Conservation (phyloP, 1,139 yeast genomes). For the Nakaseomyces nivariensis region DNA sequence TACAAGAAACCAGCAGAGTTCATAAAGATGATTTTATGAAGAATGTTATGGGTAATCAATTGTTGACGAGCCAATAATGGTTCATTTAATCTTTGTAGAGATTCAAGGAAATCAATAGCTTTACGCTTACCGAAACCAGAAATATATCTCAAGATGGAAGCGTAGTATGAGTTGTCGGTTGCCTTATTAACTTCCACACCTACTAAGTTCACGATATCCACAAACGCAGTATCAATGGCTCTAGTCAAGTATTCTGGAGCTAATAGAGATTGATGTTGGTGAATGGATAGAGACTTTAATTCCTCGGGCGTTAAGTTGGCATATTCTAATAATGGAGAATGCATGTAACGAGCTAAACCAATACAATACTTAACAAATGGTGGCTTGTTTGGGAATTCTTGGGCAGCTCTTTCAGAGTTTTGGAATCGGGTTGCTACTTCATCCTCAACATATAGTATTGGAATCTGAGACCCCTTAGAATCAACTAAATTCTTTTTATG, state of each 20-base stretch:
- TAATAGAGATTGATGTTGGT: constrained; percentile 64
- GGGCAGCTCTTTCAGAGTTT: constrained; percentile 62
- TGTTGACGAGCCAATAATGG: constrained; percentile 62
- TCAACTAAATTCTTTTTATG: constrained; percentile 48
- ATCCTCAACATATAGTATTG: constrained; percentile 76
- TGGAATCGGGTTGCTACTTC: constrained; percentile 89
- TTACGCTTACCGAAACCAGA: constrained; percentile 95
- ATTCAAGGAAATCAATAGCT: constrained; percentile 77
- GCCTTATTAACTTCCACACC: constrained; percentile 94
- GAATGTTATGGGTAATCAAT: constrained; percentile 67
- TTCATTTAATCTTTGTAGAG: constrained; percentile 51
- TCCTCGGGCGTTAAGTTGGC: constrained; percentile 63
- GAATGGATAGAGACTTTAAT: constrained; percentile 59
- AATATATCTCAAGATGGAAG: constrained; percentile 63
- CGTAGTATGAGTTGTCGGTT: constrained; percentile 54
- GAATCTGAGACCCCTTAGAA: constrained; percentile 33
- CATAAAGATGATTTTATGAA: constrained; percentile 73
- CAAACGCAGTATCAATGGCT: constrained; percentile 73
- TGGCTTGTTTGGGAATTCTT: constrained; percentile 83
- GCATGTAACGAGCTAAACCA: constrained; percentile 83
- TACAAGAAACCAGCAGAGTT: constrained; percentile 87
- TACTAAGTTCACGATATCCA: constrained; percentile 81
- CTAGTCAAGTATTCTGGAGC: constrained; percentile 54
- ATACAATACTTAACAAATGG: constrained; percentile 76
- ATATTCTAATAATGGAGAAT: constrained; percentile 84